Evolutionary conservation across 1,139 yeast species (phyloP).

Genomic region (Diutina rugosa): DNA sequence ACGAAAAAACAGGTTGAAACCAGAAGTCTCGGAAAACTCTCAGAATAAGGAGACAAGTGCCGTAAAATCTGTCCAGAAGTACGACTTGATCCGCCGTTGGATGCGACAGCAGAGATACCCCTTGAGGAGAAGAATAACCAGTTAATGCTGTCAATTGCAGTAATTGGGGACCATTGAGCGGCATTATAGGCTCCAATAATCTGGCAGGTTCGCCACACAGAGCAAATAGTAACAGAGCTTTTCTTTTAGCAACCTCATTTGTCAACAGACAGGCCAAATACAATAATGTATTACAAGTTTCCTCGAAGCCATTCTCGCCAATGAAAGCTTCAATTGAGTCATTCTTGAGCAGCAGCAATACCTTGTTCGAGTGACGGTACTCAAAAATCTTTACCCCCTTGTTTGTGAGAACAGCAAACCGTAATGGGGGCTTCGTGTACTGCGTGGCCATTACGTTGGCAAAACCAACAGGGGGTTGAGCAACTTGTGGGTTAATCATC

Average conservation of each 20-base stretch:
- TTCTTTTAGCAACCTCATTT: constrained; percentile 32
- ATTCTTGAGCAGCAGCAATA: constrained; percentile 56
- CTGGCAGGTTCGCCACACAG: constrained; percentile 45
- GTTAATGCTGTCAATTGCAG: background rate
- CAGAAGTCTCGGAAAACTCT: constrained; percentile 71
- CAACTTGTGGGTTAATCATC: constrained; percentile 58
- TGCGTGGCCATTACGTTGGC: constrained; percentile 79
- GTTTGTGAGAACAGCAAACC: constrained; percentile 72
- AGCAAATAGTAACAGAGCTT: constrained; percentile 39
- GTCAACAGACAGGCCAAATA: constrained; percentile 71
- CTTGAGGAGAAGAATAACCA: background rate
- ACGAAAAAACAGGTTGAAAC: constrained; percentile 54
- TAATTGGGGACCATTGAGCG: background rate
- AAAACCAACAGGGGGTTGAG: constrained; percentile 45
- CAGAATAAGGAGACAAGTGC: constrained; percentile 69
- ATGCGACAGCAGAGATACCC: background rate
- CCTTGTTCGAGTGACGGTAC: constrained; percentile 68
- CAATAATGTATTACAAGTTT: constrained; percentile 79
- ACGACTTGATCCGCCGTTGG: background rate
- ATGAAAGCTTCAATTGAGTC: constrained; percentile 37
- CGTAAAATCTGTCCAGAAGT: constrained; percentile 83
- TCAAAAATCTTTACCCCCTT: constrained; percentile 67
- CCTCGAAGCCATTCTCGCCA: constrained; percentile 42
- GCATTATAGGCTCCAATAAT: constrained; percentile 14
- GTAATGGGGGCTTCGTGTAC: constrained; percentile 48